phyloP scores from a whole-genome alignment of 176 grass and related monocot genomes.

The maize (Zea mays) region DNA sequence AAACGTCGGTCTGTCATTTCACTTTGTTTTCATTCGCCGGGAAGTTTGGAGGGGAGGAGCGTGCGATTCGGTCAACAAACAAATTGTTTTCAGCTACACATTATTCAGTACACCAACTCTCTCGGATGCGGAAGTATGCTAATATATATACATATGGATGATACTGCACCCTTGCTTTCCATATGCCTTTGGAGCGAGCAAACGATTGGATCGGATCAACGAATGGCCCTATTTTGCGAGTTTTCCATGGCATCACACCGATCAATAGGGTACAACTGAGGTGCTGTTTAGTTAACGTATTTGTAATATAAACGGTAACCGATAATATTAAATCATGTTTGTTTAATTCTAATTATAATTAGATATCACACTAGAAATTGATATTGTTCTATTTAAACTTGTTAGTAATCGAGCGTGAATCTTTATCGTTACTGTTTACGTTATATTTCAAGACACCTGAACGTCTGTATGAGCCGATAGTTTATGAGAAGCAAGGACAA shows the following conservation, averaged over 20 bases:
- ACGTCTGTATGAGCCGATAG: constrained; percentile 3
- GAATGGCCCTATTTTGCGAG: background rate
- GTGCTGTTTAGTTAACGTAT: no score
- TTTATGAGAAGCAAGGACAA: background rate
- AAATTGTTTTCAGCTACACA: background rate
- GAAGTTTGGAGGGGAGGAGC: constrained; percentile 7
- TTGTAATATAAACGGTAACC: no score
- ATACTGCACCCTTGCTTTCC: background rate
- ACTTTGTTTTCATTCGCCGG: background rate
- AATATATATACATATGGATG: background rate
- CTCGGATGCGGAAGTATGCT: background rate
- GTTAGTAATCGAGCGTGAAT: no score
- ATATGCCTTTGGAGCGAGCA: background rate
- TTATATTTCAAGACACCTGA: background rate
- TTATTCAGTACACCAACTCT: background rate
- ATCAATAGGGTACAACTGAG: background rate
- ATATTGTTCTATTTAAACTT: no score
- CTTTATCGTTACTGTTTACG: no score
- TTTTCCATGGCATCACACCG: constrained; percentile 7
- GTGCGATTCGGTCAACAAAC: constrained; percentile 14
- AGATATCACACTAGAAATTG: no score
- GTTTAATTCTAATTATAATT: no score
- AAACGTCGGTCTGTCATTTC: background rate
- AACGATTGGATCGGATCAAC: background rate
- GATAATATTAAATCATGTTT: no score